Base-by-base conservation (phyloP, 2,329 filamentous ascomycete genomes). In the Zymoseptoria ardabiliae region DNA sequence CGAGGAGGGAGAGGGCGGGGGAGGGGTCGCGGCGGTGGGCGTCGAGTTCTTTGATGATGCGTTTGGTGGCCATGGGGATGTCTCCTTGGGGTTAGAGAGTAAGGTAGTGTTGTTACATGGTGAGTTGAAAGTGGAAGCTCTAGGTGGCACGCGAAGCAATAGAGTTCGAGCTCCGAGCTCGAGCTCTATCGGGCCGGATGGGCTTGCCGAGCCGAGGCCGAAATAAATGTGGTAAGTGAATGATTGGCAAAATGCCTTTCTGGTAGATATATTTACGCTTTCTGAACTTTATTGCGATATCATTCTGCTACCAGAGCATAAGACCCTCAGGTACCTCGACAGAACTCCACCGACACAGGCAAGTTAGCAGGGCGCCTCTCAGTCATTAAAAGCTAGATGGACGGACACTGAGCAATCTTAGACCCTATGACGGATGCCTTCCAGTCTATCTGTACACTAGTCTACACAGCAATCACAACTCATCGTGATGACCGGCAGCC, bases 11-110 rank as follows among this genome's bases (percentile, higher is more conserved):
- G 19, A 85, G 76, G 19, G 78, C 79, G 50, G 84, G 78, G 59
- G 83, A 84, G 2, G 83, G 83, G 21, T 79, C 77, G 58, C 75
- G 76, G 48, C 79, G 74, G 71, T 85, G 84, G 45, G 80, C 77
- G 67, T 82, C 79, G n/a, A 86, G 76, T 72, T 87, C 84, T 66
- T 81, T 81, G 68, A 85, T 77, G 59, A 87, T 78, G 25, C 84
- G 81, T 70, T 85, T 85, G n/a, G 79, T 78, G 11, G 71, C 69
- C 70, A 72, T 72, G 23, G 58, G 35, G 35, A 45, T n/a, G 28
- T 30, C 6, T 30, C 28, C n/a, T 4, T 28, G 25, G 25, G n/a
- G 4, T 7, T 13, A 7, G 35, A 45, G 35, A 13, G 35, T 17
- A 13, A 13, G 35, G 35, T 41, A 11, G 11, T 45, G 13, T 45